These are phyloP conservation scores for Apiosordaria backusii DNA, from an alignment of 495 filamentous ascomycete genomes.

Conservation along the genomic window DNA sequence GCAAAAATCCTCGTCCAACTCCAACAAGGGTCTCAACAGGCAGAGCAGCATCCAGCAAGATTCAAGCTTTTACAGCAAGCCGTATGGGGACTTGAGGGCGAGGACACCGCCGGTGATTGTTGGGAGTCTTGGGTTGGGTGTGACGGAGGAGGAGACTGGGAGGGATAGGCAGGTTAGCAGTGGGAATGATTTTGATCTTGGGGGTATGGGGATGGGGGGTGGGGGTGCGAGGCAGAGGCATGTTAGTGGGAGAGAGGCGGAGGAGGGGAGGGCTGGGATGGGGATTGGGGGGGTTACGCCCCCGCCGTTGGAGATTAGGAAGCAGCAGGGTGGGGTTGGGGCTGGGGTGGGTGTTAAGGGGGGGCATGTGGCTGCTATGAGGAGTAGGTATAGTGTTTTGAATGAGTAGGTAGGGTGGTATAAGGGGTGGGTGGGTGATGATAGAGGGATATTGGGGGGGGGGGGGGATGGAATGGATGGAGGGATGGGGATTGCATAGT, in stretches of 20 bases:
- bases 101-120: conserved; percentile 48
- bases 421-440: no score
- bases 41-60: conserved; percentile 51
- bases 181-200: conserved; percentile 58
- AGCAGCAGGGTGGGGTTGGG: not conserved
- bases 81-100: conserved; percentile 47
- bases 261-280: conserved; percentile 66
- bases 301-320: not conserved
- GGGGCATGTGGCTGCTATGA: not conserved
- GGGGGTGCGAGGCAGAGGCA: conserved; percentile 48
- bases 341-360: not conserved
- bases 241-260: conserved; percentile 80
- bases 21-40: conserved; percentile 27
- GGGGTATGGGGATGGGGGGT: conserved; percentile 35
- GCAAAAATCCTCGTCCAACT: conserved; percentile 21
- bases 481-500: no score
- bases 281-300: not conserved
- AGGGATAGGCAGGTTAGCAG: conserved; percentile 44
- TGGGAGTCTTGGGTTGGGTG: conserved; percentile 23
- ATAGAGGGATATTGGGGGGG: no score
- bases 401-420: conserved; percentile 22
- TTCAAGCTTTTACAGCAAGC: conserved; percentile 49
- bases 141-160: conserved; percentile 10
- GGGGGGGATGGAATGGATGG: no score
- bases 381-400: conserved; percentile 29